Evolutionary conservation across 2,329 filamentous ascomycete species (phyloP).

Genomic region (Orbilia brochopaga): DNA sequence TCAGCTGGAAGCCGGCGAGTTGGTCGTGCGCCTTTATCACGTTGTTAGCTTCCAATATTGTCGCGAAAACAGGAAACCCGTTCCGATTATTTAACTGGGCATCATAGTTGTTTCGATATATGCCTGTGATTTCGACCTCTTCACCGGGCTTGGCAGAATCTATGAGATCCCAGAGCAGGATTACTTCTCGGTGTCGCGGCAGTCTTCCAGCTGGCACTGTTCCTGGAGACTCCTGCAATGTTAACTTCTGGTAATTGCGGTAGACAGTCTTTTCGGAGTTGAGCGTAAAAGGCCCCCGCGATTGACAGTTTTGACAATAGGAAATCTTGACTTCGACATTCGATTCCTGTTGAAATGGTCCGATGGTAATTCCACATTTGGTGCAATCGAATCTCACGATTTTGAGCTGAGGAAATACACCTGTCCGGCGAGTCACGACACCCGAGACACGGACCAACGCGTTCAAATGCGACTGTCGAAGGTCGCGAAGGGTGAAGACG

Average conservation of each 20-base stretch:
- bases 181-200: constrained; percentile 89
- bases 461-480: constrained; percentile 94
- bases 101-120: constrained; percentile 98
- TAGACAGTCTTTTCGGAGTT: constrained; percentile 99
- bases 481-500: constrained; percentile 90
- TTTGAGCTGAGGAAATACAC: constrained; percentile 96
- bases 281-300: constrained; percentile 88
- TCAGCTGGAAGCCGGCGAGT: constrained; percentile 92
- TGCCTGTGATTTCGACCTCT: constrained; percentile 94
- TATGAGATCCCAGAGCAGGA: constrained; percentile 95
- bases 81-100: constrained; percentile 98
- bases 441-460: constrained; percentile 92
- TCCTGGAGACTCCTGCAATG: constrained; percentile 93
- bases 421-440: constrained; percentile 90
- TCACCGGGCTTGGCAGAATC: constrained; percentile 96
- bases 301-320: constrained; percentile 96
- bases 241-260: constrained; percentile 97
- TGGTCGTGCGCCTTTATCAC: constrained; percentile 97
- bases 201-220: constrained; percentile 95
- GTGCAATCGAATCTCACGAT: constrained; percentile 98
- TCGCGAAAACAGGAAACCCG: constrained; percentile 97
- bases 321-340: constrained; percentile 95
- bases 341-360: constrained; percentile 96
- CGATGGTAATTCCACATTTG: constrained; percentile 89
- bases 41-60: constrained; percentile 95